Conservation (phyloP, 148 eudicot genomes). For the Rhododendron griersonianum region DNA sequence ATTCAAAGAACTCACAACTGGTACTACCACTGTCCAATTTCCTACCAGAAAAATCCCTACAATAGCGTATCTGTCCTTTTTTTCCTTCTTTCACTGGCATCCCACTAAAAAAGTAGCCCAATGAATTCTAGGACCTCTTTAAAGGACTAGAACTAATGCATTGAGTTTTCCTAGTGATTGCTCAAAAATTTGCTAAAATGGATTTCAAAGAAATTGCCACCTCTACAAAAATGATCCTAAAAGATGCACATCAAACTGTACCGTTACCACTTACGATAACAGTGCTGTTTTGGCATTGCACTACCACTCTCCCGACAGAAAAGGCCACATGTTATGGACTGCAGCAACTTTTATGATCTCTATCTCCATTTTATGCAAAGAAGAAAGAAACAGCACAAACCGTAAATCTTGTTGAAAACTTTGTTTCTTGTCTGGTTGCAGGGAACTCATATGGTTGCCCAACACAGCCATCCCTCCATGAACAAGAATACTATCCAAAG, state of each 20-base stretch:
- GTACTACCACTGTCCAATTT: conserved; percentile 27
- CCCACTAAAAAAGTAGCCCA: background rate
- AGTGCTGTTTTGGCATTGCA: background rate
- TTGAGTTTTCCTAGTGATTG: background rate
- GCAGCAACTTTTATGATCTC: background rate
- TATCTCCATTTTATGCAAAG: background rate
- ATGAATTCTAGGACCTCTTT: background rate
- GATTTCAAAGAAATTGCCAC: background rate
- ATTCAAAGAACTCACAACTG: conserved; percentile 34
- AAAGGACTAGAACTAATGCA: background rate
- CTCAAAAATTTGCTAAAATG: background rate
- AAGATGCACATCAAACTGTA: background rate
- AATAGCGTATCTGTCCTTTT: background rate
- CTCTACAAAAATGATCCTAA: conserved; percentile 1
- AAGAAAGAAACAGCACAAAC: background rate
- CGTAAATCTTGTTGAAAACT: background rate
- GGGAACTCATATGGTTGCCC: conserved; percentile 28
- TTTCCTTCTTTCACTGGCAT: background rate
- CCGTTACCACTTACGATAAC: background rate
- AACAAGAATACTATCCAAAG: conserved; percentile 26
- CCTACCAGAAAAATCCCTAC: background rate
- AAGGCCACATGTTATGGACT: background rate
- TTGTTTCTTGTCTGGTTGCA: conserved; percentile 24
- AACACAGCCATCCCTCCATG: conserved; percentile 29
- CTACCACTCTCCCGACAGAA: background rate